Percentiles rank a stretch among this genome's conserved stretches.
These are phyloP conservation scores for Aspergillus novofumigatus DNA, from an alignment of 2,329 filamentous ascomycete species.

Conservation along the genomic window DNA sequence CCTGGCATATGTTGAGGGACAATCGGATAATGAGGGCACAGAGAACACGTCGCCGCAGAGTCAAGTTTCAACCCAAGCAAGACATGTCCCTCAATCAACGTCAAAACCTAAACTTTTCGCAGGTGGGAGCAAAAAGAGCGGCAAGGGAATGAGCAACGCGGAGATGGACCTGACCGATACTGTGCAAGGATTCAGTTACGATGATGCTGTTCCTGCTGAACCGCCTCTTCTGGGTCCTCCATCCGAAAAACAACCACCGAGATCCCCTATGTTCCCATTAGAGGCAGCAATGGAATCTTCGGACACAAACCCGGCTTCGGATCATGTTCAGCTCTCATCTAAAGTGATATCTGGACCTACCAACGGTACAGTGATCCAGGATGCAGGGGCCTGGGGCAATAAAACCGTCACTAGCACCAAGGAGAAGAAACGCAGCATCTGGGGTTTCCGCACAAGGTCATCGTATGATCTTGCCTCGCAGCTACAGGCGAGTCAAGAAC, in stretches of 20 bases:
- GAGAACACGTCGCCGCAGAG: conserved; percentile 15
- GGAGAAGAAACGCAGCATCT: conserved; percentile 73
- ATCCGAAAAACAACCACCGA: conserved; percentile 28
- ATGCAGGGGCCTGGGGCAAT: conserved; percentile 81
- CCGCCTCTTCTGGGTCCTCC: conserved; percentile 50
- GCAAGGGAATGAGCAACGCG: conserved; percentile 36
- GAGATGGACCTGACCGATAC: conserved; percentile 31
- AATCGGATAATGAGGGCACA: conserved; percentile 29
- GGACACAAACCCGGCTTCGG: conserved; percentile 23
- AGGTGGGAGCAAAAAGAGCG: conserved; percentile 25
- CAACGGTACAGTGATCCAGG: conserved; percentile 78
- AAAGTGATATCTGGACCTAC: conserved; percentile 77
- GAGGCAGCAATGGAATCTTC: conserved; percentile 26
- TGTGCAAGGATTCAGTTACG: conserved; percentile 52
- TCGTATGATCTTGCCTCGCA: conserved; percentile 59
- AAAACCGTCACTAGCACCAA: conserved; percentile 63
- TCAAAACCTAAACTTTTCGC: conserved; percentile 23
- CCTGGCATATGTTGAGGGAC: conserved; percentile 74
- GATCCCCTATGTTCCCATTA: conserved; percentile 31
- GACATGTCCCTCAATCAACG: conserved; percentile 13
- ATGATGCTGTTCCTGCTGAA: conserved; percentile 54
- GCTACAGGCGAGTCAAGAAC: conserved; percentile 29
- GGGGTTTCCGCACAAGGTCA: conserved; percentile 62
- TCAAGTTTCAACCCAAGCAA: conserved; percentile 17
- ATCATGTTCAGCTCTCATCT: conserved; percentile 26